These are phyloP conservation scores for Eryngium alpinum DNA, from an alignment of 140 eudicot species.

Conservation along the genomic window DNA sequence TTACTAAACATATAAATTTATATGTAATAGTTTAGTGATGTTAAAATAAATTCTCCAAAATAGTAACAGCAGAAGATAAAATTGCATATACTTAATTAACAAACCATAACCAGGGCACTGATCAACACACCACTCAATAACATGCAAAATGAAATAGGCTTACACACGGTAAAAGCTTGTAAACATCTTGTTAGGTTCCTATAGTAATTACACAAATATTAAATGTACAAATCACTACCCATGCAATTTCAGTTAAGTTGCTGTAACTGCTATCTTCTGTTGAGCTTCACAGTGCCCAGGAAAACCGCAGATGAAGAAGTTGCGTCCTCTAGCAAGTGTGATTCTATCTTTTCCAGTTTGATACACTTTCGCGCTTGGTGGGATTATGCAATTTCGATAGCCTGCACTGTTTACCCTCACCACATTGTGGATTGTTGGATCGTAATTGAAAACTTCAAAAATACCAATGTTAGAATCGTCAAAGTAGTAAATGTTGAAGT, in stretches of 20 bases:
- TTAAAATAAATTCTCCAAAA: too few species aligned
- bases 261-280: constrained; percentile 68
- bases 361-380: constrained; percentile 44
- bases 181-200: too few species aligned
- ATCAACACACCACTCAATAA: too few species aligned
- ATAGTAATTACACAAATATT: background rate
- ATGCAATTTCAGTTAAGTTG: constrained; percentile 19
- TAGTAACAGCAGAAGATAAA: too few species aligned
- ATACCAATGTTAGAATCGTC: background rate
- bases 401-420: constrained; percentile 54
- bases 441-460: constrained; percentile 58
- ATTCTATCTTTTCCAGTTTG: constrained; percentile 54
- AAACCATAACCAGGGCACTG: too few species aligned
- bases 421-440: constrained; percentile 46
- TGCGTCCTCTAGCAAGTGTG: constrained; percentile 58
- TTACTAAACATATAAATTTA: too few species aligned
- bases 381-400: constrained; percentile 39
- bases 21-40: too few species aligned
- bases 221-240: background rate
- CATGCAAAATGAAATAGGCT: too few species aligned
- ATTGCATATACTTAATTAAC: too few species aligned
- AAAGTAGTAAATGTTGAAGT: background rate
- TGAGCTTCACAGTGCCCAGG: constrained; percentile 67
- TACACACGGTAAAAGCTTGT: too few species aligned
- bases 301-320: constrained; percentile 60